Evolutionary conservation across 169 alveolate genomes (phyloP).

Genomic region (Cyclospora cayetanensis): DNA sequence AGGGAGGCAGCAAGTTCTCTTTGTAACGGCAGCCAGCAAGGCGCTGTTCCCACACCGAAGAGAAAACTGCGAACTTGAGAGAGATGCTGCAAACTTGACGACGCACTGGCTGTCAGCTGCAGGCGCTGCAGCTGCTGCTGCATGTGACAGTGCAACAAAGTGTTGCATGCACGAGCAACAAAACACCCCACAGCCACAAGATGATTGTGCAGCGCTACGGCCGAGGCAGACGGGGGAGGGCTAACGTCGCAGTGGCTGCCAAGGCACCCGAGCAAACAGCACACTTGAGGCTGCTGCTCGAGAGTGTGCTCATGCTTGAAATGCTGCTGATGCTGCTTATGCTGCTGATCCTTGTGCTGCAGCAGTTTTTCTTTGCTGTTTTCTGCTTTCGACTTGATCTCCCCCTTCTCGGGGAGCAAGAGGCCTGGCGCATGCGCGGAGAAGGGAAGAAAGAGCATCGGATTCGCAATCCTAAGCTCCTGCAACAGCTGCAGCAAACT

Average conservation of each 20-base stretch:
- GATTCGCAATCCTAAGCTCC: slow-evolving; percentile 17
- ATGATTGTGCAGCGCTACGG: slow-evolving; percentile 46
- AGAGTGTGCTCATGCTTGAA: background rate
- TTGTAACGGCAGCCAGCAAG: slow-evolving; percentile 47
- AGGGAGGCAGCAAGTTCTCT: slow-evolving; percentile 44
- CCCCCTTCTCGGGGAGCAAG: background rate
- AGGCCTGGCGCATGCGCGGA: slow-evolving; percentile 6
- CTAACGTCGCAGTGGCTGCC: slow-evolving; percentile 25
- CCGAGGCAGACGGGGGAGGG: slow-evolving; percentile 11
- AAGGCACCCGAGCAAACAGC: slow-evolving; percentile 54
- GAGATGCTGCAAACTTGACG: slow-evolving; percentile 1
- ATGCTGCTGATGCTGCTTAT: background rate
- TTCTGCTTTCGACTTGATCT: too few relatives aligned
- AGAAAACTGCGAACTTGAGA: background rate
- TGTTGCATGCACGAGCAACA: slow-evolving; percentile 29
- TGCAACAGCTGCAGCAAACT: slow-evolving; percentile 11
- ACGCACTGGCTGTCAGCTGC: slow-evolving; percentile 30
- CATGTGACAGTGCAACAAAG: slow-evolving; percentile 42
- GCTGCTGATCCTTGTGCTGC: slow-evolving; percentile 26
- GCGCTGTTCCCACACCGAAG: slow-evolving; percentile 31
- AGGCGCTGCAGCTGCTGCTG: slow-evolving; percentile 36
- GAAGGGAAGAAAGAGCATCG: slow-evolving; percentile 33
- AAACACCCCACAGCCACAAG: slow-evolving; percentile 17
- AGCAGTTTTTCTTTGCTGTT: background rate
- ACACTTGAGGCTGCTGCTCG: slow-evolving; percentile 8